Percentiles rank a stretch among this genome's conserved stretches.
These are phyloP conservation scores for Primulina tabacum DNA, from an alignment of 257 asterid genomes.

Conservation along the genomic window DNA sequence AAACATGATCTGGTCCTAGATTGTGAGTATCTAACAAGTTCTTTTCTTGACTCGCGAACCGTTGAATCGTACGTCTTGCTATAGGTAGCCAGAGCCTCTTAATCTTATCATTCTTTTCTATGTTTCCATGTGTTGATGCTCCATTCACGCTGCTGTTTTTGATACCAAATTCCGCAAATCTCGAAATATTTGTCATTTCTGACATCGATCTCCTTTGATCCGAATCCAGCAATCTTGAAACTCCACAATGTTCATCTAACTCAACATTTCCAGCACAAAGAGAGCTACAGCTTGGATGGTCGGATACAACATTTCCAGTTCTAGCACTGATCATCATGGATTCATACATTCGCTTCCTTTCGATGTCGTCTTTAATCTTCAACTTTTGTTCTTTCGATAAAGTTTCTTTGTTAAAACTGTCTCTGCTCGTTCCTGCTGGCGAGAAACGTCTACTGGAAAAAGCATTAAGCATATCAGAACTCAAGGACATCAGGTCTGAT, in stretches of 20 bases:
- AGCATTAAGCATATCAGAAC: conserved; percentile 45
- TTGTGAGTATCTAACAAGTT: conserved; percentile 23
- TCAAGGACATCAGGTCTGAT: conserved; percentile 55
- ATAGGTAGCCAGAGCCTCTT: conserved; percentile 45
- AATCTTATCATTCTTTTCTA: conserved; percentile 28
- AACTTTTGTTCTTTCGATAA: conserved; percentile 20
- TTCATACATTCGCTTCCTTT: conserved; percentile 34
- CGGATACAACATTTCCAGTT: background rate
- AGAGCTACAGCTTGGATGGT: conserved; percentile 15
- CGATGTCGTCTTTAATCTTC: conserved; percentile 44
- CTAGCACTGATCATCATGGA: conserved; percentile 21
- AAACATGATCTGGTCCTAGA: conserved; percentile 16
- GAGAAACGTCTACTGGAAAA: conserved; percentile 30
- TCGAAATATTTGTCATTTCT: conserved; percentile 44
- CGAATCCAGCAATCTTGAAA: conserved; percentile 25
- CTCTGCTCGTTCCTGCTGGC: conserved; percentile 15
- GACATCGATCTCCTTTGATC: conserved; percentile 50
- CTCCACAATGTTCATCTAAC: conserved; percentile 6
- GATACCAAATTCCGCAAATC: conserved; percentile 27
- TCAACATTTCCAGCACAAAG: conserved; percentile 14
- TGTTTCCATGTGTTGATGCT: background rate
- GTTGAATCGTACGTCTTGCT: conserved; percentile 42
- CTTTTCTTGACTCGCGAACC: conserved; percentile 33
- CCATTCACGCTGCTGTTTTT: conserved; percentile 25
- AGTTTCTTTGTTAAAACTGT: conserved; percentile 21